Evolutionary conservation across 23 red algal species (phyloP), one percentile per base, ranked within the genome.

Genomic region (Cyanidiococcus yangmingshanensis): DNA sequence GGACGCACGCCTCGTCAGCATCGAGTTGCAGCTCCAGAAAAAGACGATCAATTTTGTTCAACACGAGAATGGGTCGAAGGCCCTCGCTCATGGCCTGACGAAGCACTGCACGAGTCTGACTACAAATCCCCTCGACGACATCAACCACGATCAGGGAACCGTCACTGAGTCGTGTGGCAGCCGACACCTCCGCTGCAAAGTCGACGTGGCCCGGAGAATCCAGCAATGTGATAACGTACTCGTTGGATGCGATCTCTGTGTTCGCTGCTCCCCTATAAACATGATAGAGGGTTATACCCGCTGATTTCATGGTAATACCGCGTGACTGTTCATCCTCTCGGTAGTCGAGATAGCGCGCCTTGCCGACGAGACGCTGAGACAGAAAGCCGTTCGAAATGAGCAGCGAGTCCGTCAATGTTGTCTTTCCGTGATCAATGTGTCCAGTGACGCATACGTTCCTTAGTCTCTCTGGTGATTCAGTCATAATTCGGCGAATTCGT

Each of bases 401-500:
- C 37, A 98, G 88, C 33, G 88, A 88, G 84, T 98, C 94, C 58
- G 94, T 84, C 24, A 98, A 75, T 58, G 94, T 79, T 41, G 94
- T 91, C 79, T 98, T 98, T n/a, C 94, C 94, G 39, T 98, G 94
- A 76, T 98, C 94, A 32, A 98, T 88, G 67, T 98, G 94, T 7
- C 87, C 94, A 24, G 91, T 50, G 57, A 98, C 84, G 80, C 94
- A 90, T 31, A 98, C 81, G 85, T 98, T 98, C 67, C 94, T 82
- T 21, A 89, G 89, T 25, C 88, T 83, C 7, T 17, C 12, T 35
- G 63, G 63, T 17, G n/a, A 2, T 29, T 71, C n/a, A 12, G 63
- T 71, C n/a, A 71, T 7, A 71, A 71, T 71, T 35, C 32, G 63
- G n/a, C 32, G 63, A 25, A 71, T 35, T 2, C 63, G 63, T 2